These are phyloP conservation scores for Xylariomycetidae sp. DNA, from an alignment of 2,329 filamentous ascomycete species.

Conservation along the genomic window DNA sequence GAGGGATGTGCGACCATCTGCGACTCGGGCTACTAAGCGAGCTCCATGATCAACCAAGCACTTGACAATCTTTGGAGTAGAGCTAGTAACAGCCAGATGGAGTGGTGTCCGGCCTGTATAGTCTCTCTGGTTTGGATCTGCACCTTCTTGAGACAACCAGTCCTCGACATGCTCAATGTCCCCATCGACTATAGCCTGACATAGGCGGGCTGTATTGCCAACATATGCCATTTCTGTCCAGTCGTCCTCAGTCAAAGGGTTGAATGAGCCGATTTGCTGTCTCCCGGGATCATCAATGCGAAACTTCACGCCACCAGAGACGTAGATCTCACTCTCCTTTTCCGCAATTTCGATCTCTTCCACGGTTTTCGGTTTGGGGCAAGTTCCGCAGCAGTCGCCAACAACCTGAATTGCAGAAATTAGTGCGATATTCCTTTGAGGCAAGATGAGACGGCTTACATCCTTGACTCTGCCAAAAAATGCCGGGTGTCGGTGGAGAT, in stretches of 20 bases:
- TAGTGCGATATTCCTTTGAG: too few species aligned
- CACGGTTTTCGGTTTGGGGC: slow-evolving; percentile 62
- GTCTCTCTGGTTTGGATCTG: slow-evolving; percentile 69
- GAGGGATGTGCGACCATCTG: slow-evolving; percentile 77
- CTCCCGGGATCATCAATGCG: slow-evolving; percentile 77
- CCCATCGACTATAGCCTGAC: slow-evolving; percentile 73
- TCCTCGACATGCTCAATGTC: slow-evolving; percentile 66
- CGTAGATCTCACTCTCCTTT: slow-evolving; percentile 70
- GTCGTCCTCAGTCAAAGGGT: slow-evolving; percentile 75
- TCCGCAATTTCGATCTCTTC: slow-evolving; percentile 69
- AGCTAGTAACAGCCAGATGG: slow-evolving; percentile 68
- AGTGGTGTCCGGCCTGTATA: slow-evolving; percentile 75
- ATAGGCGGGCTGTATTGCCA: slow-evolving; percentile 71
- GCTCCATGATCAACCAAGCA: slow-evolving; percentile 68
- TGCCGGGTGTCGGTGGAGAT: slow-evolving; percentile 77
- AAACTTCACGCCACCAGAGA: slow-evolving; percentile 70
- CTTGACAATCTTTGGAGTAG: slow-evolving; percentile 65
- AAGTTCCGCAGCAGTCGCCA: slow-evolving; percentile 76
- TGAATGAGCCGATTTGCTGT: slow-evolving; percentile 67
- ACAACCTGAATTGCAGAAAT: slow-evolving; percentile 45
- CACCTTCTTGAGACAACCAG: slow-evolving; percentile 64
- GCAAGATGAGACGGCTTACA: slow-evolving; percentile 21
- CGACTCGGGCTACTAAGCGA: slow-evolving; percentile 67
- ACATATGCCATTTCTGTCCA: slow-evolving; percentile 93
- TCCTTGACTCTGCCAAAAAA: slow-evolving; percentile 77